Base-by-base conservation (phyloP, 345 rosid species). In the Pistacia atlantica region DNA sequence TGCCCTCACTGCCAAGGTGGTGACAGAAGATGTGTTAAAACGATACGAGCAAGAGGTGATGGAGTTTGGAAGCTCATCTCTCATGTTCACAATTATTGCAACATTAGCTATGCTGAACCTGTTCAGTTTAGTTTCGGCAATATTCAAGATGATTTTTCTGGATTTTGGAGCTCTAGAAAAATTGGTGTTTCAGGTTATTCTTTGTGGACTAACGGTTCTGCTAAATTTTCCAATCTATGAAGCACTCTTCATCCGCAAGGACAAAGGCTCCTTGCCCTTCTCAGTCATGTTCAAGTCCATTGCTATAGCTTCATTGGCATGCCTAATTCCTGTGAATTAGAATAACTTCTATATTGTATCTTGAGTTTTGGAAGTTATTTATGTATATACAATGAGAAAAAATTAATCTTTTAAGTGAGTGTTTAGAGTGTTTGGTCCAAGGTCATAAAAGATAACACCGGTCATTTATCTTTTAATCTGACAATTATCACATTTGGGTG, bases 81-180 rank as follows among this genome's bases (percentile, higher is more conserved):
- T 65, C 7, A 81, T 82, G 85, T 84, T 87, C 67, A 78, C 80
- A 5, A 67, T 81, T 2, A 16, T 84, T 20, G 81, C 84, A 52
- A 74, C 88, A 52, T 49, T 84, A 37, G 89, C 86, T 68, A 33
- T 86, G 83, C 75, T 88, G 0, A 88, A 88, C 63, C 77, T 86
- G 3, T 73, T 83, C 58, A 22, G 84, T 37, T 67, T 87, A 12
- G 69, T 61, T 11, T 76, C 83, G 35, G 81, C 68, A 42, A 18
- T 46, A 14, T 1, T 42, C 20, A 75, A 42, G 60, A 67, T 18
- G 45, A 9, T 70, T 35, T 38, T 51, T 42, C 28, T 11, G 35
- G 72, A 46, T 33, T 51, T 72, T 11, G 46, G 37, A 65, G 74
- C 12, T 42, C 2, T 31, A 3, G 79, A 73, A 37, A 56, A 28